These are phyloP conservation scores for Penicillium sp. DNA, from an alignment of 2,329 filamentous ascomycete genomes.

Conservation along the genomic window DNA sequence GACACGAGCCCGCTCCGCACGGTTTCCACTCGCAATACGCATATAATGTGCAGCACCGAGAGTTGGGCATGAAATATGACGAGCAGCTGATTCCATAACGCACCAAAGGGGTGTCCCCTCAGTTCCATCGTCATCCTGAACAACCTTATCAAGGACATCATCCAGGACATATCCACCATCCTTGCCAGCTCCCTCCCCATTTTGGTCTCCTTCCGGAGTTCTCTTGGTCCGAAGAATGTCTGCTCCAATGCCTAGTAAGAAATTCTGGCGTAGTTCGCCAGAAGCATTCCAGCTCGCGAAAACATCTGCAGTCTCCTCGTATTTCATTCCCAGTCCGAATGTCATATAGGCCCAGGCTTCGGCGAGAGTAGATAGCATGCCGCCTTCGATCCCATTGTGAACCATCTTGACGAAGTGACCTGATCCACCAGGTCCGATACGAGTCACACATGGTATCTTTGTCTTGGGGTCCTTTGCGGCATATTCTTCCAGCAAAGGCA, in stretches of 20 bases:
- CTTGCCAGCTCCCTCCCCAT: constrained; percentile 36
- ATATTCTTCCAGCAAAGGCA: constrained; percentile 65
- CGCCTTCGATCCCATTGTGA: constrained; percentile 75
- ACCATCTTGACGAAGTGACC: constrained; percentile 79
- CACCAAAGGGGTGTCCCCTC: constrained; percentile 72
- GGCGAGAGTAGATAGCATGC: constrained; percentile 67
- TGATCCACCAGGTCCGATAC: constrained; percentile 64
- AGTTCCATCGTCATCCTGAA: constrained; percentile 68
- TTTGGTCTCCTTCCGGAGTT: constrained; percentile 38
- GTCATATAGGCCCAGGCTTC: constrained; percentile 70
- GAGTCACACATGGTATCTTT: constrained; percentile 63
- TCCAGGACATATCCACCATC: constrained; percentile 59
- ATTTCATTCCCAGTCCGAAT: constrained; percentile 59
- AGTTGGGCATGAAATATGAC: constrained; percentile 68
- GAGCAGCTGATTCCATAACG: constrained; percentile 62
- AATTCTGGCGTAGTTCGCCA: constrained; percentile 64
- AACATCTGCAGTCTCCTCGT: constrained; percentile 64
- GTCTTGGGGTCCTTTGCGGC: constrained; percentile 64
- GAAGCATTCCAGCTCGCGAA: constrained; percentile 65
- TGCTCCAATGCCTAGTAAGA: constrained; percentile 65
- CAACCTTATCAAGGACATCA: constrained; percentile 70
- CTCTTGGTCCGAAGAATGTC: constrained; percentile 63
- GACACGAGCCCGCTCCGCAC: constrained; percentile 58
- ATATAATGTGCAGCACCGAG: constrained; percentile 67
- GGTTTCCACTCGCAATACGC: constrained; percentile 66